Base-by-base conservation (phyloP, 164 flowering plant genomes). In the Vitis labrusca region DNA sequence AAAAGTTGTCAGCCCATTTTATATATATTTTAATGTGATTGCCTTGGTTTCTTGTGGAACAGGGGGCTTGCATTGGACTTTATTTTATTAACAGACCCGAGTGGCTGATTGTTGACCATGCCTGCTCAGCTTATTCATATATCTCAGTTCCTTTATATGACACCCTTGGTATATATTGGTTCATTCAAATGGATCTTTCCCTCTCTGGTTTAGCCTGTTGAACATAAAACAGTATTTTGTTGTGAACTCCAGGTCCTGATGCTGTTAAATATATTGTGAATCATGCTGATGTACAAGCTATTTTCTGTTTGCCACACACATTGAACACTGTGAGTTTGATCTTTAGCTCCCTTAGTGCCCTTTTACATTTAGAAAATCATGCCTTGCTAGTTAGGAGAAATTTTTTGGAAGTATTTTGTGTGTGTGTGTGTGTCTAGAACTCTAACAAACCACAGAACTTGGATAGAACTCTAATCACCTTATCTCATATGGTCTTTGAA, bases 1-100 rank as follows among this genome's bases (percentile, higher is more conserved):
- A 53, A n/a, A 53, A 53, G 14, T 14, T n/a, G 10, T 53, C 15
- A 53, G 56, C 56, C 5, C 7, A 10, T 53, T 14, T 53, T 23
- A 23, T 23, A 12, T 53, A 13, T 13, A 14, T 53, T 53, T 13
- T 13, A 53, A 53, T 53, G 3, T 53, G 56, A 53, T 53, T 53
- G n/a, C n/a, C n/a, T 53, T 53, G 56, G 14, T 53, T 53, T 53
- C 56, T 37, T 61, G 23, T 27, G 67, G 23, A 12, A 44, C 80
- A 89, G 93, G 91, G 88, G 75, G 78, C 84, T 37, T 67, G 81
- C 65, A 72, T 89, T 71, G 93, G 93, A 63, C 76, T 89, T 27
- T 89, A 87, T 67, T 84, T 89, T 67, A 76, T 87, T 29, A 89
- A 89, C 79, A 81, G 89, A 69, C 91, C 93, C n/a, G 93, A 89